Evolutionary conservation across 2,329 filamentous ascomycete species (phyloP), one percentile per base, ranked within the genome.

Genomic region (Cucurbitaria berberidis): DNA sequence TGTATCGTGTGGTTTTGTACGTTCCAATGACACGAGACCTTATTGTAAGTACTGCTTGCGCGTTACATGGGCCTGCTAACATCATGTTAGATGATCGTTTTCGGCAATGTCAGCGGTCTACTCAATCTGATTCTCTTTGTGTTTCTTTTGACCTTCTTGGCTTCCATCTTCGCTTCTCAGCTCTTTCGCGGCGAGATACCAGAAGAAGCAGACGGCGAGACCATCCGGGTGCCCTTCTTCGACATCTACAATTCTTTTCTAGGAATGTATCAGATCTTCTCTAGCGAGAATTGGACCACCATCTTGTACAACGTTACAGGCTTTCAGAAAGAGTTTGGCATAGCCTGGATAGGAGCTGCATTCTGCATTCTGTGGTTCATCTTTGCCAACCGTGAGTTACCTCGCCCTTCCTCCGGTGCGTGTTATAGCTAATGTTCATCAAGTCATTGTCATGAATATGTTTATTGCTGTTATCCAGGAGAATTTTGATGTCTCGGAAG

Each of bases 401-500:
- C 1, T 19, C n/a, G 19, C 22, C 18, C 15, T 5, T 16, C 7
- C 5, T 11, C 16, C 27, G 5, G 8, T 5, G 38, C 2, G 45
- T 9, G 13, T 8, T 30, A 8, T 16, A 18, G 29, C 63, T 70
- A 55, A 69, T 29, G 9, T 11, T 1, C 10, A 2, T 18, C 7
- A 38, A 73, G 70, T 98, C 72, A 96, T 99, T 77, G 85, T 98
- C 57, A 79, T 99, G 79, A 99, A 98, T 72, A 99, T 99, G 95
- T 99, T 99, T 81, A 98, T 99, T 90, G 95, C 95, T 81, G 95
- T 99, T 78, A 99, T 99, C 62, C 95, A 99, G 75, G 95, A 99
- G 72, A 99, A 96, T 69, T 99, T 99, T 72, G 95, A 99, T 76
- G 92, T 99, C 22, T 96, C 93, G 3, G 95, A 99, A 73, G 96